phyloP scores from a whole-genome alignment of 106 monocot species.

The Dendrobium huoshanense region DNA sequence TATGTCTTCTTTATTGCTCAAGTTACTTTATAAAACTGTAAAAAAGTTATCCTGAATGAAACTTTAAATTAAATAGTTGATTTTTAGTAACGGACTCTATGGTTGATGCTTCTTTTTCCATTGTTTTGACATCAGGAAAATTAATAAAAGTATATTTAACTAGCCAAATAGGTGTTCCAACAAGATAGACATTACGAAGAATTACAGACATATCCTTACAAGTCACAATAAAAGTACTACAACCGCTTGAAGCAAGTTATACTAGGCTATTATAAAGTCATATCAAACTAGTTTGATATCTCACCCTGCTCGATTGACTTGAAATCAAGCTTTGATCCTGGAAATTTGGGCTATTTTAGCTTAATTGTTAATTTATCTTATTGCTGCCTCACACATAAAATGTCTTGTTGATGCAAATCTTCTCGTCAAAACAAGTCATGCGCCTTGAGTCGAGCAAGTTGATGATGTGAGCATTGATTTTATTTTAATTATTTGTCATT shows the following conservation, averaged over 20 bases:
- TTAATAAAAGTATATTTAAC: background rate
- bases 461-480: background rate
- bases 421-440: background rate
- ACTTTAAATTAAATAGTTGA: background rate
- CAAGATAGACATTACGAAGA: background rate
- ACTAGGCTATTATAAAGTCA: background rate
- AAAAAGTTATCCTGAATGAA: no score
- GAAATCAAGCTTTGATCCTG: background rate
- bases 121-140: background rate
- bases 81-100: background rate
- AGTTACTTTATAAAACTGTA: background rate
- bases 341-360: background rate
- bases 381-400: background rate
- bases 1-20: slow-evolving; percentile 18
- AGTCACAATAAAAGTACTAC: background rate
- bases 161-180: background rate
- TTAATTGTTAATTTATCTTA: background rate
- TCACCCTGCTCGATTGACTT: background rate
- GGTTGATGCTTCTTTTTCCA: background rate
- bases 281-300: background rate
- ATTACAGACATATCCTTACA: background rate
- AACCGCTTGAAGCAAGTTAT: background rate
- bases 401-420: background rate
- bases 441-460: background rate
- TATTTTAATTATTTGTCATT: background rate